Evolutionary conservation across 2,329 filamentous ascomycete genomes (phyloP).

Genomic region (Ceratocystis ficicola): DNA sequence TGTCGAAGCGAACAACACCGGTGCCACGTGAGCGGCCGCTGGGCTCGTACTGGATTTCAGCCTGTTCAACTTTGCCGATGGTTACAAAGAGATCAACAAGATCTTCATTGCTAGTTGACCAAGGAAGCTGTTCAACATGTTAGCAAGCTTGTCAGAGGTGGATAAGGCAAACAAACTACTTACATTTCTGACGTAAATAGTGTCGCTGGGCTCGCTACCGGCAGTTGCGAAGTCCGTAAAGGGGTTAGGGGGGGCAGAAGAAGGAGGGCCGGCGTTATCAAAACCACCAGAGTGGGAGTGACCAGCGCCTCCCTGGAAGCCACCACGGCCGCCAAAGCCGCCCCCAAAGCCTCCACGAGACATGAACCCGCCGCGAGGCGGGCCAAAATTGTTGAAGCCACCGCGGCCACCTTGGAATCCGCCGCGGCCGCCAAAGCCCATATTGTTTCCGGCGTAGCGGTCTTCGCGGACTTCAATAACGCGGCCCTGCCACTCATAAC

Average conservation of each 20-base stretch:
- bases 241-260: conserved; percentile 57
- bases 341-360: conserved; percentile 38
- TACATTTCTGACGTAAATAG: conserved; percentile 94
- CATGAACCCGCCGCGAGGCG: conserved; percentile 39
- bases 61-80: conserved; percentile 93
- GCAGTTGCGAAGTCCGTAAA: conserved; percentile 89
- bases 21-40: conserved; percentile 91
- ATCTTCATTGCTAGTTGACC: conserved; percentile 98
- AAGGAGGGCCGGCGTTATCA: conserved; percentile 36
- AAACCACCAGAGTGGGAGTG: conserved; percentile 35
- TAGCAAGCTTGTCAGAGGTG: conserved; percentile 17
- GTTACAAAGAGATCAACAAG: conserved; percentile 92
- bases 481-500: conserved; percentile 96
- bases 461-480: conserved; percentile 91
- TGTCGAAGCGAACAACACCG: conserved; percentile 91
- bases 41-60: conserved; percentile 97
- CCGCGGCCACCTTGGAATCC: conserved; percentile 48
- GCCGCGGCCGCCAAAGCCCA: conserved; percentile 45
- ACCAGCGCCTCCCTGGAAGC: conserved; percentile 24
- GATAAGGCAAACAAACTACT: conserved; percentile 33
- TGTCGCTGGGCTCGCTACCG: conserved; percentile 68
- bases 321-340: conserved; percentile 31
- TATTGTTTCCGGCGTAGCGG: conserved; percentile 61
- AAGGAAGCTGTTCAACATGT: conserved; percentile 58
- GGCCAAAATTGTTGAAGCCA: conserved; percentile 41